phyloP scores from a whole-genome alignment of 495 filamentous ascomycete genomes.

The Xylaria nigripes region DNA sequence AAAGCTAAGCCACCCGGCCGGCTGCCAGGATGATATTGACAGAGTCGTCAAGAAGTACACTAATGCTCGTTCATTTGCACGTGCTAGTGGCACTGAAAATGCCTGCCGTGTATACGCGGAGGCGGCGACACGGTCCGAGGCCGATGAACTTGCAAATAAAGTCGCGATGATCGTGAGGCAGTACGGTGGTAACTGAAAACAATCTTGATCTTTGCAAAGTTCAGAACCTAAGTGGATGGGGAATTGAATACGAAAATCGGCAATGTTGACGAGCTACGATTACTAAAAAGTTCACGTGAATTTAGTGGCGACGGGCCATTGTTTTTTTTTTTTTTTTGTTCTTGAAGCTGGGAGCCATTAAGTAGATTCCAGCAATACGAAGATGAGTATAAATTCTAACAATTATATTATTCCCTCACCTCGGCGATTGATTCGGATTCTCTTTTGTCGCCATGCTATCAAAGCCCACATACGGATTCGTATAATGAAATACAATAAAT shows the following conservation, averaged over 20 bases:
- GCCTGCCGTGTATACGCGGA: conserved; percentile 96
- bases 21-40: conserved; percentile 79
- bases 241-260: not conserved
- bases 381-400: not conserved
- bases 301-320: conserved; percentile 2
- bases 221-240: not conserved
- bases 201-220: not conserved
- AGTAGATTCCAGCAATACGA: not conserved
- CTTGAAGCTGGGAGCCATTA: conserved; percentile 5
- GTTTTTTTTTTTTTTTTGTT: not conserved
- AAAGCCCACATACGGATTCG: too few species aligned
- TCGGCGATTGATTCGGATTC: not conserved
- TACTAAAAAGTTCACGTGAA: conserved; percentile 6
- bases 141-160: conserved; percentile 76
- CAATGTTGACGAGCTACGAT: conserved; percentile 5
- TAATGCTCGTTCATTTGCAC: conserved; percentile 80
- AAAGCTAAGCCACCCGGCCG: conserved; percentile 66
- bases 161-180: conserved; percentile 63
- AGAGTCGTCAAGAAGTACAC: conserved; percentile 80
- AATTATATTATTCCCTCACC: not conserved
- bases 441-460: not conserved
- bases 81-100: conserved; percentile 92
- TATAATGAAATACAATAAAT: too few species aligned
- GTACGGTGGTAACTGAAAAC: conserved; percentile 16
- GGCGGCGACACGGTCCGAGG: conserved; percentile 74